Evolutionary conservation across 164 flowering plant genomes (phyloP).

Genomic region (Santalum album): DNA sequence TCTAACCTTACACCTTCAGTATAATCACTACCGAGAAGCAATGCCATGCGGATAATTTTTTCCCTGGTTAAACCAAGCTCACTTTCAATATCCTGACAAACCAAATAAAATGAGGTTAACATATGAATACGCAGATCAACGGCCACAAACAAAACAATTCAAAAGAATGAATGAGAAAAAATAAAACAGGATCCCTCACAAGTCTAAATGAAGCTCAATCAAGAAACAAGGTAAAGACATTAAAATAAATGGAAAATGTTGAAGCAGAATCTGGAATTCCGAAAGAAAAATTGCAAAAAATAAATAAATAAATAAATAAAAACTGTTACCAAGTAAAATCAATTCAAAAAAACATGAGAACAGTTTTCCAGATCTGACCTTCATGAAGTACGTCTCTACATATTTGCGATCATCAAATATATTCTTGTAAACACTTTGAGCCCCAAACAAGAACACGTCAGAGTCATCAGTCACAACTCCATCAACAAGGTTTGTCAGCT

Average conservation of each 20-base stretch:
- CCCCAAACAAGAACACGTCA: slow-evolving; percentile 95
- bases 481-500: slow-evolving; percentile 73
- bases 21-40: slow-evolving; percentile 97
- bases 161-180: no score
- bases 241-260: background rate
- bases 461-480: slow-evolving; percentile 99
- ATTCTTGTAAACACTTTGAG: slow-evolving; percentile 85
- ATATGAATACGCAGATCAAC: no score
- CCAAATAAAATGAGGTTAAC: background rate
- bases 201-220: no score
- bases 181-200: no score
- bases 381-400: slow-evolving; percentile 94
- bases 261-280: background rate
- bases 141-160: no score
- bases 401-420: slow-evolving; percentile 95
- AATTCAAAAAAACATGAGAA: background rate
- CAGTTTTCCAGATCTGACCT: slow-evolving; percentile 34
- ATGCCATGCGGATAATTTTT: slow-evolving; percentile 76
- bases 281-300: background rate
- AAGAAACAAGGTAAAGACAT: no score
- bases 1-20: slow-evolving; percentile 92
- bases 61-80: slow-evolving; percentile 84
- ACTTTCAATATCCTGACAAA: slow-evolving; percentile 68
- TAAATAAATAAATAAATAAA: no score
- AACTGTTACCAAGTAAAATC: background rate